Conservation (phyloP, 306 rosid genomes). For the Castanea sativa region DNA sequence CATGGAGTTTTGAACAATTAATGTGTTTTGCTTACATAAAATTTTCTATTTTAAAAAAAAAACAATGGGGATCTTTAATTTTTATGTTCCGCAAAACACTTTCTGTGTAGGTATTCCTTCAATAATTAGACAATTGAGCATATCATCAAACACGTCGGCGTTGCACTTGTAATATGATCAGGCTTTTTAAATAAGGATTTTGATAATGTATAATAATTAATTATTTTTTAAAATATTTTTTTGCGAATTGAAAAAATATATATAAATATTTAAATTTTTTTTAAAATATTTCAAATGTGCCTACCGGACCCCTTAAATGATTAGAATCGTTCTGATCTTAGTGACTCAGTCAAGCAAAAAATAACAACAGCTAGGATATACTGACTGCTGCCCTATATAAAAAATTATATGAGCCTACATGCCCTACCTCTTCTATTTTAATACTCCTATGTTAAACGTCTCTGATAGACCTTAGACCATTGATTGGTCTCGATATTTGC, state of each 20-base stretch:
- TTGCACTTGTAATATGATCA: constrained; percentile 7
- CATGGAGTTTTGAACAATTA: too few species aligned
- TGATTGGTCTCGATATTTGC: not conserved
- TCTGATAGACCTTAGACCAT: not conserved
- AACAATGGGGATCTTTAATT: too few species aligned
- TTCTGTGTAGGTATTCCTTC: too few species aligned
- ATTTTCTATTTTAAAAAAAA: too few species aligned
- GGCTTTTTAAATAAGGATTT: not conserved
- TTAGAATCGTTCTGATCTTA: constrained; percentile 15
- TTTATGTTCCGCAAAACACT: too few species aligned
- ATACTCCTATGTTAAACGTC: not conserved
- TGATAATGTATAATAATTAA: too few species aligned
- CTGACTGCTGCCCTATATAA: not conserved
- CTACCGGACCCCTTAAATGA: not conserved
- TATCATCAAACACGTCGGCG: not conserved
- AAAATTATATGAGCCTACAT: constrained; percentile 39
- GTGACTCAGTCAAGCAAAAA: constrained; percentile 32
- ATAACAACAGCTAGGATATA: constrained; percentile 19
- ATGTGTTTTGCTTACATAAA: too few species aligned
- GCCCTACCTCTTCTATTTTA: not conserved
- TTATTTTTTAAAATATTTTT: too few species aligned
- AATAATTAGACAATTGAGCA: not conserved
- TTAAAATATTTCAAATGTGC: too few species aligned
- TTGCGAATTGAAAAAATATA: too few species aligned
- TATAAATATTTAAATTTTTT: too few species aligned